Conservation (phyloP, 768 basidiomycete species). For the Auriscalpium microsporum region DNA sequence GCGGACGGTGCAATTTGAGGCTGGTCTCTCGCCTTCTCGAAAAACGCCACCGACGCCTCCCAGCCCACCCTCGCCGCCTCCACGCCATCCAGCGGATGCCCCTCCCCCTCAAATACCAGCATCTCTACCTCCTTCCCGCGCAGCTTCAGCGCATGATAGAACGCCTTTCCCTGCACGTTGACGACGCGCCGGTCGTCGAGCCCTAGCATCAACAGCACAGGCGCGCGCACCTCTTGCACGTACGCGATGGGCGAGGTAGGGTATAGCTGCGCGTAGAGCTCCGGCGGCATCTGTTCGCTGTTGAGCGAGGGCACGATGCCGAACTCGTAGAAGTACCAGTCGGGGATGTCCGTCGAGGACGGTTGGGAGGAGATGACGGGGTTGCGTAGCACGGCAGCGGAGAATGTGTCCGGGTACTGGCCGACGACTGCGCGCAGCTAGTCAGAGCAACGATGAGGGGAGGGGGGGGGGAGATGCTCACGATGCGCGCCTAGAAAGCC, state of each 20-base stretch:
- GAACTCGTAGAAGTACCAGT: conserved; percentile 26
- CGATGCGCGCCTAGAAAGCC: conserved; percentile 21
- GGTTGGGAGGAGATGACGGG: conserved; percentile 24
- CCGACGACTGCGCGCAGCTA: conserved; percentile 18
- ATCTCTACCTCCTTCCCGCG: conserved; percentile 20
- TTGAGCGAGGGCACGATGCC: conserved; percentile 6
- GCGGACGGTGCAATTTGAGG: too few relatives aligned
- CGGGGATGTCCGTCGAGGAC: conserved; percentile 26
- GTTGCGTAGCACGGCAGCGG: conserved; percentile 25
- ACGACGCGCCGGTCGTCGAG: conserved; percentile 25
- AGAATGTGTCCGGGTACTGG: conserved; percentile 22
- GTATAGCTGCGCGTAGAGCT: conserved; percentile 14
- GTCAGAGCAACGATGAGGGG: too few relatives aligned
- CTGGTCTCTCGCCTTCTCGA: neutral
- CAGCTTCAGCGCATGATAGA: conserved; percentile 24
- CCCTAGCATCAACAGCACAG: conserved; percentile 25
- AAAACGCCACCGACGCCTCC: conserved; percentile 11
- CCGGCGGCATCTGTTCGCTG: conserved; percentile 10
- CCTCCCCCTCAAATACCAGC: conserved; percentile 23
- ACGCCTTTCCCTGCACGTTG: conserved; percentile 22
- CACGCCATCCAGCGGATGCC: conserved; percentile 23
- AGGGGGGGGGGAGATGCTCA: neutral
- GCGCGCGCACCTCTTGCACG: conserved; percentile 19
- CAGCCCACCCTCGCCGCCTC: conserved; percentile 14
- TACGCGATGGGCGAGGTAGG: conserved; percentile 21